Conservation (phyloP, 495 filamentous ascomycete species). For the Penicillium arizonense region DNA sequence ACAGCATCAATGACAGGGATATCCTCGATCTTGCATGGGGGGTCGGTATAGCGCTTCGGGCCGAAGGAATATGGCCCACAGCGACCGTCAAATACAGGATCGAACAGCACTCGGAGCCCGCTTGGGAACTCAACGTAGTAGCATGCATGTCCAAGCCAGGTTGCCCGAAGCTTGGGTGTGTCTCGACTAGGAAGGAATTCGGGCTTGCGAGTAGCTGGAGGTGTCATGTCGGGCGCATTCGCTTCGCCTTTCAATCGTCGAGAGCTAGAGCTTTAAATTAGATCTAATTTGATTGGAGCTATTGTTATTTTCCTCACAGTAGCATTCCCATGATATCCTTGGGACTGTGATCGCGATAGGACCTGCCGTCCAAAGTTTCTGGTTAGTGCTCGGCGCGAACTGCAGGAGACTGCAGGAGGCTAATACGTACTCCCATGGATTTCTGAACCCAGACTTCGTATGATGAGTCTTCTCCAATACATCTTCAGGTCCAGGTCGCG, state of each 20-base stretch:
- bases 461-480: constrained; percentile 56
- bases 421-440: constrained; percentile 53
- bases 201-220: constrained; percentile 66
- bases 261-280: not conserved
- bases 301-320: constrained; percentile 15
- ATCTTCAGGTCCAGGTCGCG: constrained; percentile 52
- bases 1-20: constrained; percentile 85
- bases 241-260: constrained; percentile 56
- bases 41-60: constrained; percentile 78
- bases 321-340: constrained; percentile 15
- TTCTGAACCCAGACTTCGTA: constrained; percentile 56
- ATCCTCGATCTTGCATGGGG: constrained; percentile 74
- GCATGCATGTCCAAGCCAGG: constrained; percentile 96
- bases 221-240: constrained; percentile 61
- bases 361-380: constrained; percentile 20
- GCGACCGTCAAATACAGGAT: constrained; percentile 89
- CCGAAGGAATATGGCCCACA: constrained; percentile 75
- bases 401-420: not conserved
- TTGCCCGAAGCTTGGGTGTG: constrained; percentile 70
- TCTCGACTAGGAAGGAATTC: constrained; percentile 62
- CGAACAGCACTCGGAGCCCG: constrained; percentile 88
- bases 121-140: constrained; percentile 90
- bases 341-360: constrained; percentile 29
- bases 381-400: constrained; percentile 15
- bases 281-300: not conserved